Conservation (phyloP, 306 rosid species). For the Citrullus amarus region DNA sequence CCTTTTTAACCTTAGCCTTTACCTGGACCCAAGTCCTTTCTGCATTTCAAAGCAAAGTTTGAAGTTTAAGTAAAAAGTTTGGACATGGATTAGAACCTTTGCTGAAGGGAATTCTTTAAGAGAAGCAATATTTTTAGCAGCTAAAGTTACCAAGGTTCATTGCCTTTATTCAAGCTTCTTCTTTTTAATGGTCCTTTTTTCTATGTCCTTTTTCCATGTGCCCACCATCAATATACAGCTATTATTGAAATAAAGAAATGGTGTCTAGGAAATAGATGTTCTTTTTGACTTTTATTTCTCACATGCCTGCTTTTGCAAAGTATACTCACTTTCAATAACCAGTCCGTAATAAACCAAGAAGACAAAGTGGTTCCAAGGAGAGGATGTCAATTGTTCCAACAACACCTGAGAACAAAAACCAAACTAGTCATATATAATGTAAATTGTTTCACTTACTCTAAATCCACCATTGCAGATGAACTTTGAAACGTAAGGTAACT, state of each 20-base stretch:
- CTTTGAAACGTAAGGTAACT: neutral
- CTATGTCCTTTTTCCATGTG: neutral
- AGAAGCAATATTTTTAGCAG: neutral
- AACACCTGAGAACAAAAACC: constrained; percentile 50
- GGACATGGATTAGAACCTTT: neutral
- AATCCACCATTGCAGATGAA: neutral
- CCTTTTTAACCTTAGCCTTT: constrained; percentile 76
- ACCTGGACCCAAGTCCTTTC: constrained; percentile 80
- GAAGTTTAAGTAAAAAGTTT: neutral
- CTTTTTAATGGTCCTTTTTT: neutral
- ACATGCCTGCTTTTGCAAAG: neutral
- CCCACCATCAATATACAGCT: neutral
- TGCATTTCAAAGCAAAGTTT: constrained; percentile 21
- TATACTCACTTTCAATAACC: constrained; percentile 60
- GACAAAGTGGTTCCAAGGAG: constrained; percentile 81
- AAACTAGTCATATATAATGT: neutral
- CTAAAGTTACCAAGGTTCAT: neutral
- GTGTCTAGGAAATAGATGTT: neutral
- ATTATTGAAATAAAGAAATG: neutral
- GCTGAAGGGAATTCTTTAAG: neutral
- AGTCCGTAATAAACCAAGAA: constrained; percentile 80
- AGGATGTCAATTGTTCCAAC: constrained; percentile 74
- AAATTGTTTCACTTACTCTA: neutral
- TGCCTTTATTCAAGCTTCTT: neutral
- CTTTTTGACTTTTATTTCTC: neutral